Base-by-base conservation (phyloP, 352 stramenopile species). In the Phytophthora tentaculata region DNA sequence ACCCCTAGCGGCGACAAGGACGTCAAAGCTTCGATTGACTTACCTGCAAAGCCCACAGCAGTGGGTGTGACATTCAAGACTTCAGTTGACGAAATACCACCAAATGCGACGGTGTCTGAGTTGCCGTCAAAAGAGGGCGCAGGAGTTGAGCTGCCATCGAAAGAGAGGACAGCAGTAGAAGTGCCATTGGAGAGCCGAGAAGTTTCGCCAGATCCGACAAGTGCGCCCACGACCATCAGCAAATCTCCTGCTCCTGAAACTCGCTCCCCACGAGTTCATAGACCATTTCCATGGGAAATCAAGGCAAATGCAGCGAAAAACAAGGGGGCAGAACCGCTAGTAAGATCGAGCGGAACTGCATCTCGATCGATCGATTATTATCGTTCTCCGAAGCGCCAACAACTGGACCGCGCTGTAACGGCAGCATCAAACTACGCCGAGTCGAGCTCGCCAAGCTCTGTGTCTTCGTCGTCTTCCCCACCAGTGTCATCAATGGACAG, bases 391-490 rank as follows among this genome's bases (percentile, higher is more conserved):
- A 89, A 86, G 56, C 74, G 69, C 2, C 74, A 79, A 41, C 80
- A 84, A 39, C 19, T 81, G 20, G 70, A 78, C 9, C 48, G 52
- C 16, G 61, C 57, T 39, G 44, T 67, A 9, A 55, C 67, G 20
- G 60, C 52, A 43, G 64, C 50, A 16, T 78, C 67, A 55, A 74
- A 67, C 1, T 62, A 74, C 35, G 69, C 60, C 1, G 76, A 83
- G 32, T 56, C 69, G 44, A 83, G 73, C 23, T 89, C 83, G 8
- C 79, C 81, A 14, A 78, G 68, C 24, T 91, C 83, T 16, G 57
- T 77, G 23, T 90, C 83, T 23, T 91, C 83, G 0, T 61, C 73
- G 12, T 91, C 83, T 12, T 91, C 83, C 19, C 83, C 83, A 14
- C 61, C 64, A 9, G 53, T 80, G 19, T 73, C 69, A 35, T 70